Conservation (phyloP, 2,329 filamentous ascomycete species). For the Drechslerella dactyloides region DNA sequence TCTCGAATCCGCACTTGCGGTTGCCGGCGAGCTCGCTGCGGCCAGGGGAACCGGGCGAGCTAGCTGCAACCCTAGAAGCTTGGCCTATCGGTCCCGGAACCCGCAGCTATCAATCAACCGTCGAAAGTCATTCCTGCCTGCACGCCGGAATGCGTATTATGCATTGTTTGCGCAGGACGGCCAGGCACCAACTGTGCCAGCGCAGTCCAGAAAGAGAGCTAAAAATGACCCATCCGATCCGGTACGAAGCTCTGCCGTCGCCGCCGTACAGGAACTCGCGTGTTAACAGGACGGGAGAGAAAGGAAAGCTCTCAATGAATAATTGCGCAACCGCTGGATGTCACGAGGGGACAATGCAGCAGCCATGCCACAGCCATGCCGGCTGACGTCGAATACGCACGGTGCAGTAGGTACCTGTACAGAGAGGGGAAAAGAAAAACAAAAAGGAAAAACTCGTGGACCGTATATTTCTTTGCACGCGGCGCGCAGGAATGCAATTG, state of each 20-base stretch:
- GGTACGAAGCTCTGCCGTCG: conserved; percentile 27
- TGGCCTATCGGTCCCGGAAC: conserved; percentile 23
- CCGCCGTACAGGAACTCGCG: conserved; percentile 4
- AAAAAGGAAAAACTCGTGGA: conserved; percentile 10
- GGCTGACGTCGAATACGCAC: conserved; percentile 43
- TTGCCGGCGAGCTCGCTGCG: conserved; percentile 1
- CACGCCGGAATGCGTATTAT: conserved; percentile 39
- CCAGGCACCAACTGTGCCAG: conserved; percentile 37
- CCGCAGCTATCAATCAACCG: conserved; percentile 26
- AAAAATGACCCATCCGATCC: conserved; percentile 14
- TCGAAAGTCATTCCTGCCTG: conserved; percentile 44
- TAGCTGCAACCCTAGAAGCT: conserved; percentile 20
- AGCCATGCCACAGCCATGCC: conserved; percentile 44
- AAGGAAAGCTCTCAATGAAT: conserved; percentile 29
- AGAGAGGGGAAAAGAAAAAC: conserved; percentile 14
- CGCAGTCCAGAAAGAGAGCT: conserved; percentile 26
- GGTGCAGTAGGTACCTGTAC: no score
- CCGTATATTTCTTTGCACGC: conserved; percentile 23
- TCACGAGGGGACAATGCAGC: conserved; percentile 42
- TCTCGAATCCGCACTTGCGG: conserved; percentile 1
- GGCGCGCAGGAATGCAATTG: conserved; percentile 37
- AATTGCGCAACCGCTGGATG: conserved; percentile 49
- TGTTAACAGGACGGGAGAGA: conserved; percentile 1
- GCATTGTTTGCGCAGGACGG: conserved; percentile 26
- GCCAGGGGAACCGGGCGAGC: conserved; percentile 13